phyloP scores from a whole-genome alignment of 179 eudicot genomes.

The Camellia oleifera region DNA sequence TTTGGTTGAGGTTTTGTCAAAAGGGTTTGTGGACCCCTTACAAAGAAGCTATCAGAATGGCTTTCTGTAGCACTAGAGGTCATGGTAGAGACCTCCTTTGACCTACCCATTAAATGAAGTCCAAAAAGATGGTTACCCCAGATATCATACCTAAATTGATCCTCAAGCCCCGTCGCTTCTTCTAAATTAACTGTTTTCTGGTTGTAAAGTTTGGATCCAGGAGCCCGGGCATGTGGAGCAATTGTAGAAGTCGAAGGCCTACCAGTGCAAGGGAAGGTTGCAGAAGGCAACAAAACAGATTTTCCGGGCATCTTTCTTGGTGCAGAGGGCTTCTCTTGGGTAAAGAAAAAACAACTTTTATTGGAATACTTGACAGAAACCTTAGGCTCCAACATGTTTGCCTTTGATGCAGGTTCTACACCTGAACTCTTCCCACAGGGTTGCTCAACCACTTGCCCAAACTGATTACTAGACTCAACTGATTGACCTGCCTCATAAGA shows the following conservation, averaged over 20 bases:
- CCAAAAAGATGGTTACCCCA: conserved; percentile 88
- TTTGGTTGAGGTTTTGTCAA: conserved; percentile 37
- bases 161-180: conserved; percentile 29
- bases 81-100: conserved; percentile 29
- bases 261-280: conserved; percentile 48
- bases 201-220: conserved; percentile 50
- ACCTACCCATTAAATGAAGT: conserved; percentile 28
- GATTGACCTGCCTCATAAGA: conserved; percentile 29
- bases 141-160: conserved; percentile 61
- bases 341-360: background rate
- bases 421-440: conserved; percentile 20
- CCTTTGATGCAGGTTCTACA: conserved; percentile 21
- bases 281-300: conserved; percentile 54
- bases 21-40: conserved; percentile 54
- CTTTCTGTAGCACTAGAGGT: conserved; percentile 29
- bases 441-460: conserved; percentile 15
- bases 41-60: conserved; percentile 71
- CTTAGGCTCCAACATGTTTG: conserved; percentile 20
- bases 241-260: conserved; percentile 44
- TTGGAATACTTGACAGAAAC: conserved; percentile 23
- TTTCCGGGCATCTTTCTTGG: conserved; percentile 28
- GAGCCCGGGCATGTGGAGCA: conserved; percentile 65
- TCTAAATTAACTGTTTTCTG: conserved; percentile 33
- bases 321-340: conserved; percentile 30
- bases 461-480: conserved; percentile 25